Percentiles rank a stretch among this genome's conserved stretches.
Evolutionary conservation across 2,329 filamentous ascomycete species (phyloP).

Genomic region (Epichloe hybrida): DNA sequence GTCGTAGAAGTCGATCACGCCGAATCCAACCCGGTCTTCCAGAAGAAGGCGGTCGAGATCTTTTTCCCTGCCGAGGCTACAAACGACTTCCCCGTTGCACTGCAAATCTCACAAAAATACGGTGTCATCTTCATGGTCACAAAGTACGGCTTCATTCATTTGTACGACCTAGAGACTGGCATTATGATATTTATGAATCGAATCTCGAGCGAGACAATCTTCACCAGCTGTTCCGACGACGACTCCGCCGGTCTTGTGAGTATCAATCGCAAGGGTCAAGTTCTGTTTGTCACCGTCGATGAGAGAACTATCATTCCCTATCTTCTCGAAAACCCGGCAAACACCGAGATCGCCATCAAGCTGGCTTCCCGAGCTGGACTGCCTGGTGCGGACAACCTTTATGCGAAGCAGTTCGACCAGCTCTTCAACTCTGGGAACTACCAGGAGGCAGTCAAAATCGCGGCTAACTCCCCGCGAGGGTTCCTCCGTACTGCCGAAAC

Average conservation of each 20-base stretch:
- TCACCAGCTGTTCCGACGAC: conserved; percentile 76
- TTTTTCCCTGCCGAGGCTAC: conserved; percentile 96
- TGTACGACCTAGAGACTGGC: conserved; percentile 93
- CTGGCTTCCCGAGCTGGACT: conserved; percentile 88
- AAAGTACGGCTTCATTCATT: conserved; percentile 97
- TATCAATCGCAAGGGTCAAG: conserved; percentile 90
- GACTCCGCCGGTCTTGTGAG: conserved; percentile 81
- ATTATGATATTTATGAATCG: conserved; percentile 96
- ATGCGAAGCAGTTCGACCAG: conserved; percentile 84
- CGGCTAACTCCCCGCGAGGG: conserved; percentile 88
- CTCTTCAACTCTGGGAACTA: conserved; percentile 70
- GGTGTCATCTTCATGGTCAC: conserved; percentile 95
- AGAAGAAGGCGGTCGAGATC: conserved; percentile 93
- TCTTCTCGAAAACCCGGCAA: conserved; percentile 89
- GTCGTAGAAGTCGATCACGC: conserved; percentile 95
- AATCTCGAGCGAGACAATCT: conserved; percentile 98
- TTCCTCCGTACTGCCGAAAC: conserved; percentile 91
- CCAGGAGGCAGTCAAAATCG: conserved; percentile 83
- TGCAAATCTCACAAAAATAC: conserved; percentile 90
- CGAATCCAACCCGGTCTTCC: conserved; percentile 74
- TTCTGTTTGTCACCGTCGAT: conserved; percentile 85
- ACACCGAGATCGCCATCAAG: conserved; percentile 87
- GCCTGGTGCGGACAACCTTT: conserved; percentile 92
- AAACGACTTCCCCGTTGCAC: conserved; percentile 95
- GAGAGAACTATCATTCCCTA: conserved; percentile 87